These are phyloP conservation scores for Tagetes patula DNA, from an alignment of 129 eudicot species.

Conservation along the genomic window DNA sequence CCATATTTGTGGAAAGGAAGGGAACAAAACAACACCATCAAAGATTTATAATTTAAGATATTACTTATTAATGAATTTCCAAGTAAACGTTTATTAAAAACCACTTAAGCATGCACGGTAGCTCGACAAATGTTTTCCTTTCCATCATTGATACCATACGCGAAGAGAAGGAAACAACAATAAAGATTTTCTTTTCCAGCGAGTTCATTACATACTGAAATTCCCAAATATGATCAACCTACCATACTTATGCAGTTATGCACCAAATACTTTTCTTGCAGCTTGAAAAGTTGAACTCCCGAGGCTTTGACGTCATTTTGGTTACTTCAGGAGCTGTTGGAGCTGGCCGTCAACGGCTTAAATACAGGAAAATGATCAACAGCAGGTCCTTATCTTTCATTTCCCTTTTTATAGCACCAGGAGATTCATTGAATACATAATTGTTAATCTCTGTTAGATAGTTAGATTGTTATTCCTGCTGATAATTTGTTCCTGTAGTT, in stretches of 20 bases:
- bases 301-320: constrained; percentile 76
- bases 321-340: constrained; percentile 99
- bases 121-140: neutral
- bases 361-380: constrained; percentile 70
- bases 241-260: neutral
- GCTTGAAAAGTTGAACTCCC: constrained; percentile 69
- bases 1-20: constrained; percentile 4
- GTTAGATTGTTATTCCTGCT: neutral
- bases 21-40: neutral
- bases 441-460: neutral
- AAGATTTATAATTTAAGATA: neutral
- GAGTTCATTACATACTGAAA: constrained; percentile 17
- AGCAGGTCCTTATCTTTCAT: constrained; percentile 60
- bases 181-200: neutral
- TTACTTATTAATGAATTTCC: constrained; percentile 15
- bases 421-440: neutral
- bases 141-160: neutral
- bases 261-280: constrained; percentile 41
- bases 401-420: constrained; percentile 3
- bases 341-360: constrained; percentile 92
- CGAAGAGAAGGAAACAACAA: neutral
- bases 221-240: neutral
- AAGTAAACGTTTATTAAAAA: constrained; percentile 12
- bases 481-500: constrained; percentile 43
- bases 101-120: neutral